phyloP scores from a whole-genome alignment of 176 grass and related monocot species.

The Aegilops speltoides region DNA sequence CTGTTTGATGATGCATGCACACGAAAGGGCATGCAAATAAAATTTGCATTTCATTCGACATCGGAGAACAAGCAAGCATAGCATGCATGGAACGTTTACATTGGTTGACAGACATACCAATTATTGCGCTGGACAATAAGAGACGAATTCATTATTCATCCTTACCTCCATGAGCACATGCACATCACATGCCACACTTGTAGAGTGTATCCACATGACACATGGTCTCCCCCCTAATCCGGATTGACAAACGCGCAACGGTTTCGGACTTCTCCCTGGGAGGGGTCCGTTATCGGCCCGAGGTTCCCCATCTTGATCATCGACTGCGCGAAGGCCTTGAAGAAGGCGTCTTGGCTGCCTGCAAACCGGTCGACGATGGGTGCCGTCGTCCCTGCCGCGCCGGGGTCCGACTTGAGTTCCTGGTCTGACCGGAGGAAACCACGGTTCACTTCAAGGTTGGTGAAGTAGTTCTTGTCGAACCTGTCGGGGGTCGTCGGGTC shows the following conservation, averaged over 20 bases:
- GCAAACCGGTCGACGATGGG: slow-evolving; percentile 53
- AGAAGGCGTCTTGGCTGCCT: slow-evolving; percentile 49
- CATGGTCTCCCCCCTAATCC: neutral
- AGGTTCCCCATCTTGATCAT: slow-evolving; percentile 82
- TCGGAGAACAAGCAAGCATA: neutral
- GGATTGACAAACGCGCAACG: slow-evolving; percentile 36
- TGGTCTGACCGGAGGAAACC: slow-evolving; percentile 60
- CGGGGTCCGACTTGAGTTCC: slow-evolving; percentile 42
- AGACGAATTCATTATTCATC: neutral
- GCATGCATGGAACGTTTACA: neutral
- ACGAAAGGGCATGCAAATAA: neutral
- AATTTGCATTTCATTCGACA: neutral
- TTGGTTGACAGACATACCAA: neutral
- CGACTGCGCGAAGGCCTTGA: slow-evolving; percentile 33
- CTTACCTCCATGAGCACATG: neutral
- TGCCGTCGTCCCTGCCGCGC: slow-evolving; percentile 3
- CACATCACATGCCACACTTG: neutral
- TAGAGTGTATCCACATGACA: neutral
- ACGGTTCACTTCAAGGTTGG: slow-evolving; percentile 35
- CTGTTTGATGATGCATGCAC: neutral
- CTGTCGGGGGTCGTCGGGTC: slow-evolving; percentile 54
- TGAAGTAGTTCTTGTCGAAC: slow-evolving; percentile 75
- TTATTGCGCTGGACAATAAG: neutral
- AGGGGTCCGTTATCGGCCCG: slow-evolving; percentile 15
- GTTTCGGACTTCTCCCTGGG: slow-evolving; percentile 35